Conservation (phyloP, 2,329 filamentous ascomycete genomes). For the Ceratocystis variospora region DNA sequence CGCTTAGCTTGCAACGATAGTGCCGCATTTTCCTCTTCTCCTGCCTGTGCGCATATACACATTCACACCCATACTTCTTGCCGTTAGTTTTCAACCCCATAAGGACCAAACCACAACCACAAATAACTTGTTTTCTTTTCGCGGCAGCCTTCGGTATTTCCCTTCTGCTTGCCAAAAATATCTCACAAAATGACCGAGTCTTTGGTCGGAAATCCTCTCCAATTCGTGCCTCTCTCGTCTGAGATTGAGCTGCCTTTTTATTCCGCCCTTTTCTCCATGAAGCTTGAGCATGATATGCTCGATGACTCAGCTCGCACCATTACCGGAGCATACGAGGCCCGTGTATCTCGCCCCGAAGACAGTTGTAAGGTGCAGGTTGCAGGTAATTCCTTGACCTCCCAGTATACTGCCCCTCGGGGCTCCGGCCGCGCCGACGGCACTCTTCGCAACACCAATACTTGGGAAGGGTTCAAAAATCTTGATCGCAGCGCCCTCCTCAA, state of each 20-base stretch:
- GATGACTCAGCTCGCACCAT: conserved; percentile 82
- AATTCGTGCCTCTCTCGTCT: conserved; percentile 80
- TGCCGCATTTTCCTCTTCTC: too few relatives aligned
- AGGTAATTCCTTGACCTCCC: conserved; percentile 60
- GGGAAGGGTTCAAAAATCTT: conserved; percentile 78
- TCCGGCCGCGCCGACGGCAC: conserved; percentile 78
- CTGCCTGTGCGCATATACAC: too few relatives aligned
- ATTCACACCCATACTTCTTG: too few relatives aligned
- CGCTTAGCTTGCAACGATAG: too few relatives aligned
- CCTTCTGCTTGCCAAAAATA: neutral
- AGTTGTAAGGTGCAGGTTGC: conserved; percentile 85
- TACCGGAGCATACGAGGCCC: conserved; percentile 78
- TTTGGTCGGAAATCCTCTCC: conserved; percentile 28
- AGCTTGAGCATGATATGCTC: conserved; percentile 94
- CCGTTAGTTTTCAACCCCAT: too few relatives aligned
- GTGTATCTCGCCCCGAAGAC: conserved; percentile 55
- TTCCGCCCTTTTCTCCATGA: conserved; percentile 75
- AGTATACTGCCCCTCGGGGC: conserved; percentile 48
- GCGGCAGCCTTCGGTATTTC: conserved; percentile 22
- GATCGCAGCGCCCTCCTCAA: conserved; percentile 38
- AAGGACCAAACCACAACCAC: too few relatives aligned
- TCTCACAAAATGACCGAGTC: conserved; percentile 15
- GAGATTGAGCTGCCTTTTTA: conserved; percentile 96
- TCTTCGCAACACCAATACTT: conserved; percentile 91
- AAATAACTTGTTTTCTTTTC: neutral